Percentiles rank a stretch among this genome's conserved stretches.
These are phyloP conservation scores for Austroboletus novae-zelandiae DNA, from an alignment of 1,284 basidiomycete genomes.

Conservation along the genomic window DNA sequence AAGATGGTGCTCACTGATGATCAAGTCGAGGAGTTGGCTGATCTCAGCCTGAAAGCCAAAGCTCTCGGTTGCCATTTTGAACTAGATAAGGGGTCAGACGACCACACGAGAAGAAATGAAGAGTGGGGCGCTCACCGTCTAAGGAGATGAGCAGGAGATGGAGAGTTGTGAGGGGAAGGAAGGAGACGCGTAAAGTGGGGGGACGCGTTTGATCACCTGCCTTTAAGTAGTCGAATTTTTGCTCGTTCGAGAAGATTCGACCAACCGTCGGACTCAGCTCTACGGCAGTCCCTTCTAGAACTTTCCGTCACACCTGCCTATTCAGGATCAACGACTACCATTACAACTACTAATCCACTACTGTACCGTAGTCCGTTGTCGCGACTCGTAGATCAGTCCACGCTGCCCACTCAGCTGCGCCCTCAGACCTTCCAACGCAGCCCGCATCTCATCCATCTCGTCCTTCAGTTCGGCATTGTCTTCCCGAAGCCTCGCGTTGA, in stretches of 20 bases:
- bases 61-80: conserved; percentile 72
- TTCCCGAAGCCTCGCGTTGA: conserved; percentile 50
- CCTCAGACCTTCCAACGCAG: conserved; percentile 66
- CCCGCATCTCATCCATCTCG: conserved; percentile 68
- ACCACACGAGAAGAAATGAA: not conserved
- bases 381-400: conserved; percentile 39
- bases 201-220: conserved; percentile 19
- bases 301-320: conserved; percentile 32
- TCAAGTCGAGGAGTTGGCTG: conserved; percentile 88
- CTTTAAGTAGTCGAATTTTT: conserved; percentile 44
- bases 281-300: conserved; percentile 28
- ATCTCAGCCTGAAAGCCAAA: conserved; percentile 98
- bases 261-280: conserved; percentile 8
- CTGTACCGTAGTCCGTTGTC: conserved; percentile 18
- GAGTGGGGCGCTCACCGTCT: conserved; percentile 16
- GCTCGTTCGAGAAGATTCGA: conserved; percentile 58
- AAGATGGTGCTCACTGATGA: conserved; percentile 67
- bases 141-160: conserved; percentile 4
- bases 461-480: conserved; percentile 60
- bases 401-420: conserved; percentile 48
- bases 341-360: not conserved
- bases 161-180: conserved; percentile 12
- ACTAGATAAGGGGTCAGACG: conserved; percentile 17
- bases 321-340: conserved; percentile 13
- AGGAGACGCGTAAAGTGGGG: conserved; percentile 5